Evolutionary conservation across 192 early-diverging fungal genomes (phyloP), one percentile per base, ranked within the genome.

Genomic region (Helicostylum pulchrum): DNA sequence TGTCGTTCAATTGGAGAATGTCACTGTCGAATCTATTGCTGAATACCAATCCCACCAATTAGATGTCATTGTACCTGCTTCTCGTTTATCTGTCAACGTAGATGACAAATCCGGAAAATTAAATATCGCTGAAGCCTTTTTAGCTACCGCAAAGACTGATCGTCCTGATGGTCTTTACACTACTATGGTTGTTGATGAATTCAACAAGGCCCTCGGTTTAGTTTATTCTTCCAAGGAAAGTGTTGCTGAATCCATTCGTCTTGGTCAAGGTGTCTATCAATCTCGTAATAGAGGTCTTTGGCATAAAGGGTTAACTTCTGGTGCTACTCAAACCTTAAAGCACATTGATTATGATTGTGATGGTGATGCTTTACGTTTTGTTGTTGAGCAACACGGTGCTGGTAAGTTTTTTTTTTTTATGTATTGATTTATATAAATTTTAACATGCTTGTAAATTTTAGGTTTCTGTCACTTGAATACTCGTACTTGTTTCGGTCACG

Each of bases 401-500:
- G 93, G 87, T 89, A 79, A 64, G 10, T 11, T 2, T 26, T 26
- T 26, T 26, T 26, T 26, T 26, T 26, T 26, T 26, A 26, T 26
- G 19, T 30, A 32, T 30, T 11, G 17, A 55, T 46, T 11, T 21
- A 26, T 19, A 31, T 7, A 49, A 1, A 62, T n/a, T 48, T 9
- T 47, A 17, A 44, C 14, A 20, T 20, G 2, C 4, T 34, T 19
- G 19, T 21, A 8, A 9, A 15, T 44, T 73, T 23, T 36, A 86
- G 92, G 96, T 8, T 99, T 96, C 78, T 99, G 97, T 80, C 97
- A 98, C 68, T 77, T 88, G 70, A 90, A 90, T 67, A 93, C 94
- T 5, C 81, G 88, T 49, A 92, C 89, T 39, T 99, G 97, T 76
- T 99, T 96, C 78, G 97, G 96, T 52, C 72, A 79, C 34, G 85